These are phyloP conservation scores for Fusarium sp. DNA, from an alignment of 2,329 filamentous ascomycete species.

Conservation along the genomic window DNA sequence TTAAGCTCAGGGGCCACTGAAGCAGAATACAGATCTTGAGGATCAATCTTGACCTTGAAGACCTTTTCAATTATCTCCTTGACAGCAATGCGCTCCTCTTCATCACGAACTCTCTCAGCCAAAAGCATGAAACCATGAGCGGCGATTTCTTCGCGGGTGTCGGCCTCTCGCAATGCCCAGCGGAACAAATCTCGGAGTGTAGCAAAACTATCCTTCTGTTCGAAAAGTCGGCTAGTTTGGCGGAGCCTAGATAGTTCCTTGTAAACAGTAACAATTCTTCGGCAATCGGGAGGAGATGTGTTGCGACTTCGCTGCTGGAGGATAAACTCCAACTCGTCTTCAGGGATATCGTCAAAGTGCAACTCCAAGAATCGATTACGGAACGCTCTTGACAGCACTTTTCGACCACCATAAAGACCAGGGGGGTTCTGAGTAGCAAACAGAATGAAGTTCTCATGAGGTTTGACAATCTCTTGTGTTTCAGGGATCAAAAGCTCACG, in stretches of 20 bases:
- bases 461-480: constrained; percentile 92
- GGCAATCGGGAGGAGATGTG: constrained; percentile 90
- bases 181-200: constrained; percentile 95
- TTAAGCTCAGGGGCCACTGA: constrained; percentile 68
- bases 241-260: constrained; percentile 90
- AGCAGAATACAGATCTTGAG: constrained; percentile 78
- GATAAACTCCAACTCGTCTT: constrained; percentile 92
- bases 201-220: constrained; percentile 97
- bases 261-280: constrained; percentile 92
- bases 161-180: constrained; percentile 89
- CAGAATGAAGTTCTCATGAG: constrained; percentile 95
- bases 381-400: constrained; percentile 93
- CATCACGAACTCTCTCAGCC: constrained; percentile 92
- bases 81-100: constrained; percentile 86
- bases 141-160: constrained; percentile 89
- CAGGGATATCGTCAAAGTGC: constrained; percentile 97
- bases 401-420: constrained; percentile 93
- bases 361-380: constrained; percentile 96
- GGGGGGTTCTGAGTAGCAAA: constrained; percentile 98
- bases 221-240: constrained; percentile 91
- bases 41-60: constrained; percentile 87
- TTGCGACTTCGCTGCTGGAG: constrained; percentile 87
- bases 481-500: constrained; percentile 95
- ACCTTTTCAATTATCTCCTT: constrained; percentile 90
- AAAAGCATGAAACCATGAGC: constrained; percentile 96